phyloP scores from a whole-genome alignment of 148 eudicot genomes.

The Diospyros kaki region DNA sequence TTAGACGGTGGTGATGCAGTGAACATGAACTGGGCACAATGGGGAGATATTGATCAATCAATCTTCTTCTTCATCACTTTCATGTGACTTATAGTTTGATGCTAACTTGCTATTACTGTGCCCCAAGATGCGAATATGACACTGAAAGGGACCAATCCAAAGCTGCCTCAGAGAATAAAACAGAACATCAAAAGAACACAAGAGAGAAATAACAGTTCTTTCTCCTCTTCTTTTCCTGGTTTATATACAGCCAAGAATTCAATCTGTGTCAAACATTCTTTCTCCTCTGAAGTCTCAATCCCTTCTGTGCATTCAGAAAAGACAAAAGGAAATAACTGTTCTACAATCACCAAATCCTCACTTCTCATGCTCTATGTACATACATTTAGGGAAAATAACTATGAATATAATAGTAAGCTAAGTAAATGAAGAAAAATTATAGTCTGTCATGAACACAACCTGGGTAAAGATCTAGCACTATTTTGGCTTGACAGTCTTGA shows the following conservation, averaged over 20 bases:
- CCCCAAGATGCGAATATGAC: not conserved
- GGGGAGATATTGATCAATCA: not conserved
- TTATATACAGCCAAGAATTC: conserved; percentile 2
- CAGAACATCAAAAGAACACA: not conserved
- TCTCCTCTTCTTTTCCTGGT: not conserved
- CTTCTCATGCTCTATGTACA: conserved; percentile 17
- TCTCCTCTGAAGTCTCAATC: not conserved
- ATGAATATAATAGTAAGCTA: not conserved
- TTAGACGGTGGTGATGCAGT: too few relatives aligned
- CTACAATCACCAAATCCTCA: not conserved
- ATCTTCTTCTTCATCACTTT: not conserved
- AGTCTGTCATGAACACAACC: conserved; percentile 49
- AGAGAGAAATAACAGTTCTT: not conserved
- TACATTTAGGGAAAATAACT: not conserved
- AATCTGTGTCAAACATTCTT: not conserved
- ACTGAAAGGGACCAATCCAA: conserved; percentile 19
- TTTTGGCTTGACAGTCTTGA: conserved; percentile 38
- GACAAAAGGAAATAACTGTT: not conserved
- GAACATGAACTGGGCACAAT: too few relatives aligned
- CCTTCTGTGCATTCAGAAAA: not conserved
- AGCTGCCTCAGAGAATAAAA: not conserved
- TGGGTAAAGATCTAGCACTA: conserved; percentile 51
- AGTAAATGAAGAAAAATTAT: not conserved
- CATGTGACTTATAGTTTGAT: not conserved
- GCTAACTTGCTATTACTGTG: conserved; percentile 9